Conservation (phyloP, 1,284 basidiomycete genomes). For the Trichosporon ovoides region DNA sequence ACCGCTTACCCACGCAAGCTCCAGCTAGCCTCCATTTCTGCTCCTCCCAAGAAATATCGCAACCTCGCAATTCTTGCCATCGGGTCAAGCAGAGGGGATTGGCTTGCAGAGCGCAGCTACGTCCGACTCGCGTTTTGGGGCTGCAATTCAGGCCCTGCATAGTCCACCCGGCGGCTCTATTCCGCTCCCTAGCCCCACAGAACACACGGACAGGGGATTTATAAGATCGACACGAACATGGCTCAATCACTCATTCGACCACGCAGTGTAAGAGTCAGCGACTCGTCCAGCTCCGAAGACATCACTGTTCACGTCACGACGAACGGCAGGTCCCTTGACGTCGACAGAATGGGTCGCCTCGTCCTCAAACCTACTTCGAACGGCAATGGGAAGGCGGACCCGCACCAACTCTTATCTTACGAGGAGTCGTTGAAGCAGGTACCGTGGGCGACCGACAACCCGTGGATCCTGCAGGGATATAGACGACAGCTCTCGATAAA, state of each 20-base stretch:
- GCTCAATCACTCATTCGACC: neutral
- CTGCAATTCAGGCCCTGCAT: no score
- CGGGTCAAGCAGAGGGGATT: no score
- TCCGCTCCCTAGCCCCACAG: no score
- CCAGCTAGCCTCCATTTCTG: neutral
- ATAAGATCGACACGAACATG: neutral
- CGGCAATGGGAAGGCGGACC: neutral
- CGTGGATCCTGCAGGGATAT: slow-evolving; percentile 67
- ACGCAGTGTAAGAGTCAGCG: neutral
- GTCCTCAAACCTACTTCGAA: neutral
- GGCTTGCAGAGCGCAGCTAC: no score
- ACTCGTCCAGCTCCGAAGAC: neutral
- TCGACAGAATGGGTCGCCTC: neutral
- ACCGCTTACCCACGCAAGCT: slow-evolving; percentile 1
- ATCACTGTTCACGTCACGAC: neutral
- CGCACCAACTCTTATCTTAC: slow-evolving; percentile 27
- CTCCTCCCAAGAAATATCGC: neutral
- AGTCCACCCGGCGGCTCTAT: no score
- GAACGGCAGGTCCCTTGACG: neutral
- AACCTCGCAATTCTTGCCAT: no score
- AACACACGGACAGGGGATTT: no score
- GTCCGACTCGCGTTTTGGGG: no score
- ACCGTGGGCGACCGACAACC: slow-evolving; percentile 59
- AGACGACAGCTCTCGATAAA: slow-evolving; percentile 64
- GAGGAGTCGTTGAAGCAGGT: slow-evolving; percentile 33